Percentiles rank a stretch among this genome's conserved stretches.
Evolutionary conservation across 495 filamentous ascomycete genomes (phyloP).

Genomic region (Lentithecium fluviatile): DNA sequence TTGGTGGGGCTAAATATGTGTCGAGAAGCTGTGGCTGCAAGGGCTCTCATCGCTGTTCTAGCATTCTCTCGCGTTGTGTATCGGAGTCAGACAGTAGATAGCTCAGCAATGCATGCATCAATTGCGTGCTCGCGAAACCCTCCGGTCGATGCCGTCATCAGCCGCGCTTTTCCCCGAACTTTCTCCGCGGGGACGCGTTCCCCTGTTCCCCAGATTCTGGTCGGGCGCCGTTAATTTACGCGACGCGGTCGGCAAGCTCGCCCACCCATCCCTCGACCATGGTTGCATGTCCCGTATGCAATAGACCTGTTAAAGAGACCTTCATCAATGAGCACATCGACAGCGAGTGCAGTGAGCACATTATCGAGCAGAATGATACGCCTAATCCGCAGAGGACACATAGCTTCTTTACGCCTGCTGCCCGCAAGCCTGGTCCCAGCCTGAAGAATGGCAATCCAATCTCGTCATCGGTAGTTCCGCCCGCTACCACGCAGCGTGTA

Average conservation of each 20-base stretch:
- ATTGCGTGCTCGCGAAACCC: conserved; percentile 22
- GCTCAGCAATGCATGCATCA: background rate
- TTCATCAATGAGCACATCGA: conserved; percentile 85
- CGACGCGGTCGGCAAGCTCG: background rate
- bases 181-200: background rate
- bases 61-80: background rate
- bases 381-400: conserved; percentile 47
- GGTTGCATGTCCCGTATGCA: conserved; percentile 88
- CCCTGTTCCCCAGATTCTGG: conserved; percentile 20
- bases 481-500: conserved; percentile 7
- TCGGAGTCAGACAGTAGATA: background rate
- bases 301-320: conserved; percentile 66
- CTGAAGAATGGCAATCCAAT: conserved; percentile 27
- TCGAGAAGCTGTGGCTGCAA: conserved; percentile 4
- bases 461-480: conserved; percentile 3
- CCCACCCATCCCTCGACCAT: conserved; percentile 43
- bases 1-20: background rate
- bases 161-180: conserved; percentile 11
- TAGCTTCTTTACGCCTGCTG: conserved; percentile 73
- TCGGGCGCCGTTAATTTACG: conserved; percentile 23
- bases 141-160: conserved; percentile 31
- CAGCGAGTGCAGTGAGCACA: conserved; percentile 49
- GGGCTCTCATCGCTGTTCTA: conserved; percentile 13
- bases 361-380: conserved; percentile 51
- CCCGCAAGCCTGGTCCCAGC: conserved; percentile 40